phyloP scores from a whole-genome alignment of 2,329 filamentous ascomycete species.

The Talaromyces rugulosus region DNA sequence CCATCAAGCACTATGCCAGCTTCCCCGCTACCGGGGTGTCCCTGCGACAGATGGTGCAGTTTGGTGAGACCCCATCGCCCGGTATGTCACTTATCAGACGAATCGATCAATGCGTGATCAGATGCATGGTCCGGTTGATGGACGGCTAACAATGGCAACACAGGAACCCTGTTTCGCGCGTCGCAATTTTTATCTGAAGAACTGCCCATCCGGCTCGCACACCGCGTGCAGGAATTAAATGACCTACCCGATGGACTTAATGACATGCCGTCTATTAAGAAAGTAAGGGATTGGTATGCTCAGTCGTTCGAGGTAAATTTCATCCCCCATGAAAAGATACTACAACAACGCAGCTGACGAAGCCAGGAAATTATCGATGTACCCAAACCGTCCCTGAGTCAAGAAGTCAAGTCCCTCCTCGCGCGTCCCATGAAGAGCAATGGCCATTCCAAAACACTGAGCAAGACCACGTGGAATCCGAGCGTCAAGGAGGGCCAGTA shows the following conservation, averaged over 20 bases:
- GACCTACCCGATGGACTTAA: conserved; percentile 92
- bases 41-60: conserved; percentile 98
- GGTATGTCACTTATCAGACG: conserved; percentile 52
- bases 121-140: background rate
- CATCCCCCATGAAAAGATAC: conserved; percentile 16
- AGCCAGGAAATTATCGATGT: conserved; percentile 80
- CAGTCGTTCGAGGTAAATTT: conserved; percentile 88
- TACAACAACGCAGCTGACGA: conserved; percentile 8
- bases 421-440: conserved; percentile 48
- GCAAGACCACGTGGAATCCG: conserved; percentile 83
- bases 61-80: conserved; percentile 87
- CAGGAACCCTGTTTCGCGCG: conserved; percentile 92
- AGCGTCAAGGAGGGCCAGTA: conserved; percentile 84
- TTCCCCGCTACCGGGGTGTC: conserved; percentile 96
- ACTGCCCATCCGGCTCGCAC: conserved; percentile 90
- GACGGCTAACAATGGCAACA: background rate
- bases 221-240: conserved; percentile 90
- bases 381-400: conserved; percentile 68
- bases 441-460: conserved; percentile 63
- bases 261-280: conserved; percentile 95
- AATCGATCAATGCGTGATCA: background rate
- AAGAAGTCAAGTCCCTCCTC: conserved; percentile 74
- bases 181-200: conserved; percentile 98
- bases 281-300: conserved; percentile 96
- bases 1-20: conserved; percentile 93